phyloP scores from a whole-genome alignment of 768 basidiomycete species.

The Lactifluus subvellereus region DNA sequence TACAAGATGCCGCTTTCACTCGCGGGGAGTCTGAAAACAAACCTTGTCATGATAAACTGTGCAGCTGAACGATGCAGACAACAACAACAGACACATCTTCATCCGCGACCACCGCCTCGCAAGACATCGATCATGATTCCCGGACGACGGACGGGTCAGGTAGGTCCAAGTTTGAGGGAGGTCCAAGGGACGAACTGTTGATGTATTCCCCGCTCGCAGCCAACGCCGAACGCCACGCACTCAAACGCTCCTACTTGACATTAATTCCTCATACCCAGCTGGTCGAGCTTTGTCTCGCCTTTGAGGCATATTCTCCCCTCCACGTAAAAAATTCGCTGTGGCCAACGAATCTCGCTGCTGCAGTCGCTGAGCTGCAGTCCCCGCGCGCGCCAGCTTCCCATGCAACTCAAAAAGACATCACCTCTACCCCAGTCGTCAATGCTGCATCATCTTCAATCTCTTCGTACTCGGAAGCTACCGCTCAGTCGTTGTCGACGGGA shows the following conservation, averaged over 20 bases:
- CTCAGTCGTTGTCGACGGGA: conserved; percentile 23
- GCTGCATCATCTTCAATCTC: conserved; percentile 9
- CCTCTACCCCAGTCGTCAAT: conserved; percentile 24
- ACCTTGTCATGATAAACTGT: conserved; percentile 70
- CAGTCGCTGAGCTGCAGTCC: conserved; percentile 46
- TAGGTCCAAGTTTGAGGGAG: neutral
- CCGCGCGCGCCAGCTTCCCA: conserved; percentile 23
- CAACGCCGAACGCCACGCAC: conserved; percentile 46
- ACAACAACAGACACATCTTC: conserved; percentile 36
- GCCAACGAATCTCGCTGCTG: conserved; percentile 63
- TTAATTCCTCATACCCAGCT: conserved; percentile 64
- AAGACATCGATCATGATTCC: conserved; percentile 21
- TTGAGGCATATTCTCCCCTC: conserved; percentile 61
- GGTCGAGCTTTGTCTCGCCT: conserved; percentile 71
- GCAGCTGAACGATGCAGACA: conserved; percentile 61
- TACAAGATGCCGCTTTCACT: neutral
- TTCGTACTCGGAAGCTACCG: conserved; percentile 17
- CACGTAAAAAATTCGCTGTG: conserved; percentile 64
- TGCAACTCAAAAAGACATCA: conserved; percentile 22
- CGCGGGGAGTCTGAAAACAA: conserved; percentile 35
- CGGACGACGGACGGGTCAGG: conserved; percentile 26
- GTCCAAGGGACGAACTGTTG: neutral
- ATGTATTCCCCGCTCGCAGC: conserved; percentile 24
- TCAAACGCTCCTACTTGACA: conserved; percentile 67
- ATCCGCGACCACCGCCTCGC: conserved; percentile 32